Evolutionary conservation across 1,284 basidiomycete genomes (phyloP).

Genomic region (Puccinia horiana): DNA sequence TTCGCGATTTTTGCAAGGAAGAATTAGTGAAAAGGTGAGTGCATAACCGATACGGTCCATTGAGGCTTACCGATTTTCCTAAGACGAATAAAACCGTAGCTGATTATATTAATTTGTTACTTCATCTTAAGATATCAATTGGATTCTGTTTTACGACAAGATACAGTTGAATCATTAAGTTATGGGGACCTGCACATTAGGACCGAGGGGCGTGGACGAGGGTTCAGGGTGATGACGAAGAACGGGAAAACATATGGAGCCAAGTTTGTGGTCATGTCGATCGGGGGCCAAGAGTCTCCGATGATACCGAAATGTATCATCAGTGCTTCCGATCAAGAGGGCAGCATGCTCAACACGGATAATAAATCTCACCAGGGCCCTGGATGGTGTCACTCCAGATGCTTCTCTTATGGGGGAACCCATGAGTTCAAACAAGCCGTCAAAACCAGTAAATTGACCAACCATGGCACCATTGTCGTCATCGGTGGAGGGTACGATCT

Average conservation of each 20-base stretch:
- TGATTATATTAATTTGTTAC: not conserved
- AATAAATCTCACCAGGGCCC: conserved; percentile 25
- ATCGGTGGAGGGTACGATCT: conserved; percentile 45
- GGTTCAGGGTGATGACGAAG: conserved; percentile 33
- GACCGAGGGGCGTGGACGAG: conserved; percentile 21
- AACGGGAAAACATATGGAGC: conserved; percentile 40
- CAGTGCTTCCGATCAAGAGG: not conserved
- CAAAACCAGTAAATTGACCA: conserved; percentile 15
- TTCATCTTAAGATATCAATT: conserved; percentile 28
- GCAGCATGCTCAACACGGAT: not conserved
- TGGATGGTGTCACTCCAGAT: conserved; percentile 48
- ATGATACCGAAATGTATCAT: conserved; percentile 37
- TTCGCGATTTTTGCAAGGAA: conserved; percentile 35
- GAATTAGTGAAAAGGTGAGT: conserved; percentile 42
- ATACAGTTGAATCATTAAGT: conserved; percentile 16
- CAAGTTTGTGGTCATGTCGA: conserved; percentile 48
- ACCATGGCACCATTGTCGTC: conserved; percentile 31
- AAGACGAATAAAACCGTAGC: not conserved
- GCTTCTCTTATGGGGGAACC: conserved; percentile 42
- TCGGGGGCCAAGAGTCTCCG: conserved; percentile 45
- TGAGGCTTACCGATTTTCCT: not conserved
- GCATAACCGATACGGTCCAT: no score
- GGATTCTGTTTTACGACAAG: conserved; percentile 26
- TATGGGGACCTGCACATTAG: conserved; percentile 37
- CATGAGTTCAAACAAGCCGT: conserved; percentile 44